Percentiles rank a stretch among this genome's conserved stretches.
These are phyloP conservation scores for Suillus alpinus DNA, from an alignment of 768 basidiomycete genomes.

Conservation along the genomic window DNA sequence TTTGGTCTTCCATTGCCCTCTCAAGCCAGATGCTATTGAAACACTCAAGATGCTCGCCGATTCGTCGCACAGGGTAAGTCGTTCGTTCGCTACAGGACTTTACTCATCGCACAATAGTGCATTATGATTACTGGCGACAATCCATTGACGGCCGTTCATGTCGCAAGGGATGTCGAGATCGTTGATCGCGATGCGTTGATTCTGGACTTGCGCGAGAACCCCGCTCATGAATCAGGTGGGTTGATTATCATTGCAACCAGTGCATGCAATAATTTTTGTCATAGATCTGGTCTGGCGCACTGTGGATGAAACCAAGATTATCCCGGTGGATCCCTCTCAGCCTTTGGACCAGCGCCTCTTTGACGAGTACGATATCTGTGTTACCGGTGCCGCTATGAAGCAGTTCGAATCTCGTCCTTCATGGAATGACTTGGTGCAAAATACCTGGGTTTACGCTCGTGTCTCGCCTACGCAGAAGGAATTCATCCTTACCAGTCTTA, in stretches of 20 bases:
- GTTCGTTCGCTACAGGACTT: not conserved
- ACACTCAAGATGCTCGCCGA: slow-evolving; percentile 93
- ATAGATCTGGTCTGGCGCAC: slow-evolving; percentile 89
- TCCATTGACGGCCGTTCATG: slow-evolving; percentile 94
- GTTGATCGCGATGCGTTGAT: slow-evolving; percentile 94
- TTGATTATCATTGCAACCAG: not conserved
- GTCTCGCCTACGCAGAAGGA: slow-evolving; percentile 97
- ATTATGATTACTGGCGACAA: slow-evolving; percentile 99
- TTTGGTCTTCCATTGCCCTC: slow-evolving; percentile 96
- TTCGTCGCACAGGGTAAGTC: slow-evolving; percentile 89
- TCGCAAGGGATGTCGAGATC: slow-evolving; percentile 95
- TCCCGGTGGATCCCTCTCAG: slow-evolving; percentile 76
- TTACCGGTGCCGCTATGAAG: slow-evolving; percentile 92
- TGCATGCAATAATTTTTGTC: not conserved
- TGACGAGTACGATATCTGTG: slow-evolving; percentile 90
- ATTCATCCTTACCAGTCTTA: slow-evolving; percentile 87
- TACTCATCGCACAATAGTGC: slow-evolving; percentile 51
- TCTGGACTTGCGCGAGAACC: slow-evolving; percentile 83
- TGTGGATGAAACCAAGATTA: slow-evolving; percentile 88
- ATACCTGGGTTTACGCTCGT: slow-evolving; percentile 98
- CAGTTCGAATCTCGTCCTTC: slow-evolving; percentile 70
- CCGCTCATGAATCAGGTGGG: slow-evolving; percentile 65
- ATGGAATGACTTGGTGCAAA: slow-evolving; percentile 85
- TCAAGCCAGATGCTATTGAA: slow-evolving; percentile 90
- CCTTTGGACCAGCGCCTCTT: slow-evolving; percentile 79